Evolutionary conservation across 179 eudicot species (phyloP), one percentile per base, ranked within the genome.

Genomic region (Amaranthus tricolor): DNA sequence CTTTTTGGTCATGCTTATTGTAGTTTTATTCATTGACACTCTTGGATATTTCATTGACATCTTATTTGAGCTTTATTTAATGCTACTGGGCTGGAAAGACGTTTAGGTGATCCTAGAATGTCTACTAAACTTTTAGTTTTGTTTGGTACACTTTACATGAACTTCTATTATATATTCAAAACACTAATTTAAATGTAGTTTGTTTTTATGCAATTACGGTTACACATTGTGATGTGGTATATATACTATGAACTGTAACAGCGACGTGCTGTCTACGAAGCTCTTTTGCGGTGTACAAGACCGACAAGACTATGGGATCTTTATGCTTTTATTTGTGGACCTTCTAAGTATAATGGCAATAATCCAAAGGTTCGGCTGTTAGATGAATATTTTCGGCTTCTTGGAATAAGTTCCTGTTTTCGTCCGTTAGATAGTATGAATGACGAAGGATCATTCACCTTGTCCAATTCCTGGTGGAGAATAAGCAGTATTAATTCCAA

Each of bases 301-400:
- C 99, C 97, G 24, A 56, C 88, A 66, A 88, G 88, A 76, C 80
- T 93, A 7, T 96, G 97, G 98, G 99, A 96, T 87, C 88, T 96
- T 60, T 96, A 87, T 86, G 92, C 97, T 79, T 89, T 93, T 82
- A 80, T 82, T 54, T 83, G 85, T 83, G 90, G 91, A 62, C 87
- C 96, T 76, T 86, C 93, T 70, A 85, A 85, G 83, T 88, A 83
- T 77, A 72, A 76, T 68, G 88, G 88, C 82, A 83, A 82, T 70
- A 78, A 78, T 71, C 98, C 98, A 60, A 87, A 85, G 83, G 88
- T 86, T 80, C 89, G 97, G 78, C 74, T 96, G 75, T 77, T 96
- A 74, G 82, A 91, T 84, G 99, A 96, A 80, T 96, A 96, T 81
- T 86, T 79, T 77, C 93, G 99, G 79, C 93, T 96, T 82, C 97